These are phyloP conservation scores for Suillus clintonianus DNA, from an alignment of 768 basidiomycete genomes.

Conservation along the genomic window DNA sequence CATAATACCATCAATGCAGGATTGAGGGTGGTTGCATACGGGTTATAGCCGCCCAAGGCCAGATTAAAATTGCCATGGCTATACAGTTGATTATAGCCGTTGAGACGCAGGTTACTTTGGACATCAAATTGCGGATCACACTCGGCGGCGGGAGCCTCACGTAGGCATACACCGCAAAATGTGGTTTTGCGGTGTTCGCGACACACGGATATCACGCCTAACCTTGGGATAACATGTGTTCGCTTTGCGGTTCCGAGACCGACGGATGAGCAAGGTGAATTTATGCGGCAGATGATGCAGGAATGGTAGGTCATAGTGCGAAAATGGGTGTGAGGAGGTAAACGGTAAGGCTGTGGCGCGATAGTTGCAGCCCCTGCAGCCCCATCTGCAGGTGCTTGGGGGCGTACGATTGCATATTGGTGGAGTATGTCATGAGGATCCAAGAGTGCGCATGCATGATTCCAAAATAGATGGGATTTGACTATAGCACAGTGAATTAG, in stretches of 20 bases:
- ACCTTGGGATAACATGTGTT: conserved; percentile 37
- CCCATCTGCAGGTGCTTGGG: conserved; percentile 31
- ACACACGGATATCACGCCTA: conserved; percentile 56
- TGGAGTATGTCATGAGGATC: conserved; percentile 63
- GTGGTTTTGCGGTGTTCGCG: conserved; percentile 63
- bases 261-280: conserved; percentile 48
- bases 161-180: conserved; percentile 71
- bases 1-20: conserved; percentile 45
- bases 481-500: conserved; percentile 42
- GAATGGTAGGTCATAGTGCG: conserved; percentile 54
- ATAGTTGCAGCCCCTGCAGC: conserved; percentile 37
- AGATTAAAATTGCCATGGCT: conserved; percentile 21
- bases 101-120: conserved; percentile 32
- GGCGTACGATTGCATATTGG: conserved; percentile 48
- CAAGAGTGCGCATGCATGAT: conserved; percentile 58
- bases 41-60: conserved; percentile 25
- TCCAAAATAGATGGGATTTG: conserved; percentile 72
- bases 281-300: conserved; percentile 73
- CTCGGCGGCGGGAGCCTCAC: conserved; percentile 55
- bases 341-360: conserved; percentile 35
- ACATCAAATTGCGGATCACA: conserved; percentile 36
- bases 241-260: conserved; percentile 59
- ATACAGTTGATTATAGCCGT: conserved; percentile 33
- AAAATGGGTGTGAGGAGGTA: conserved; percentile 62
- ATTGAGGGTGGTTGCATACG: conserved; percentile 23